phyloP scores from a whole-genome alignment of 305 asterid genomes.

The Coffea humblotiana region DNA sequence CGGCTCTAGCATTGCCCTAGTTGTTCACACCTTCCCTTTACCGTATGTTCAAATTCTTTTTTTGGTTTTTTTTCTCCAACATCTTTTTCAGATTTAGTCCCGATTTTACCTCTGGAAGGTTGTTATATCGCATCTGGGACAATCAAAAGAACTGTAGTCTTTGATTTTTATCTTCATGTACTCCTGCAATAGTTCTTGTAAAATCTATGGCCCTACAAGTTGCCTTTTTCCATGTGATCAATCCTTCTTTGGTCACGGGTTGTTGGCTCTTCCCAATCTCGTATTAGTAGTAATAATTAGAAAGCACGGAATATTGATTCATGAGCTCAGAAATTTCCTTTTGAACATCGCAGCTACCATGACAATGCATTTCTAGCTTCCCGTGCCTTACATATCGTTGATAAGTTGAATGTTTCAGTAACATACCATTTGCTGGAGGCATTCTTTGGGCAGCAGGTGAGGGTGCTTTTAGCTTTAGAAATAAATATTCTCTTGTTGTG shows the following conservation, averaged over 20 bases:
- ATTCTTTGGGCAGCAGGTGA: constrained; percentile 69
- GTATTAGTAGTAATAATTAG: no score
- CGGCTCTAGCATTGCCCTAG: constrained; percentile 50
- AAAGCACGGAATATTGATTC: not conserved
- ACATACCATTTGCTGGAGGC: constrained; percentile 63
- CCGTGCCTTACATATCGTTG: constrained; percentile 67
- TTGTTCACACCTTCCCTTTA: constrained; percentile 69
- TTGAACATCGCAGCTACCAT: constrained; percentile 63
- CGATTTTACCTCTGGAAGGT: not conserved
- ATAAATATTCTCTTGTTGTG: not conserved
- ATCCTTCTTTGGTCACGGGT: no score
- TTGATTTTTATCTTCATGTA: not conserved
- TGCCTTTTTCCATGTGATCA: no score
- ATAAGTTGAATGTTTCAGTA: constrained; percentile 47
- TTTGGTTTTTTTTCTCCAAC: not conserved
- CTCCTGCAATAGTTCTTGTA: not conserved
- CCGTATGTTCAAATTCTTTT: constrained; percentile 46
- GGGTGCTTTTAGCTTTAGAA: not conserved
- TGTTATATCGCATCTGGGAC: not conserved
- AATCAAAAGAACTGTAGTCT: not conserved
- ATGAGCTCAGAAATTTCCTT: not conserved
- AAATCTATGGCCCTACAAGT: not conserved
- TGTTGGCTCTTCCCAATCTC: no score
- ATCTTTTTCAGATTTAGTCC: not conserved
- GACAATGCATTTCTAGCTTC: constrained; percentile 68